Evolutionary conservation across 139 green algal species (phyloP), one percentile per base, ranked within the genome.

Genomic region (Coccomyxa sp.): DNA sequence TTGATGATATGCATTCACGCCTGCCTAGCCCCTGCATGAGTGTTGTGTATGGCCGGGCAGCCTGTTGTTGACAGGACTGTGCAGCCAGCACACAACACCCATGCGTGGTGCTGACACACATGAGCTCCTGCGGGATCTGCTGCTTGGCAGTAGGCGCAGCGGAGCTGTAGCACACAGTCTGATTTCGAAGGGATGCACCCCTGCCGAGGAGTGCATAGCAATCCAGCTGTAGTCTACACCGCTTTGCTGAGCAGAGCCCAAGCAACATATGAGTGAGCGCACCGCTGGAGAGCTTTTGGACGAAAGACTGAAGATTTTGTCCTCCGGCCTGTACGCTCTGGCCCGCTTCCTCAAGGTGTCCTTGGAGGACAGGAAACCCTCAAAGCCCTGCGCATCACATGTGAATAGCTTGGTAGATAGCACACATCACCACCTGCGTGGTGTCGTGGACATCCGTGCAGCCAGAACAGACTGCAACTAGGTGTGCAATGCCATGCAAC

Each of bases 311-410:
- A 95, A 93, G 0, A 88, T 73, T 6, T 88, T 79, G 44, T 95
- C 91, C 50, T 95, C 91, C 3, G 90, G 73, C 79, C 88, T 91
- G 75, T 88, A 91, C 7, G 75, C 78, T 1, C 91, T 84, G n/a
- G 78, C 77, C 39, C 86, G 79, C 55, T 91, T 92, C 29, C 88
- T 72, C 27, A 90, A 58, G 0, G 86, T 79, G 55, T 93, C 90
- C 73, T 95, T 95, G 4, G 83, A 88, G 8, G 88, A 87, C 44
- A 95, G 79, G 78, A 90, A 92, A 18, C 90, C 91, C 64, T 94
- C 90, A 79, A 94, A 95, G 22, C 91, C 91, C 90, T 95, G 86
- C 80, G 41, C 12, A 35, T n/a, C n/a, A n/a, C 9, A 16, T n/a
- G 37, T 40, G 18, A 38, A 75, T 74, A 22, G 36, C 44, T 37